These are phyloP conservation scores for Nemania sp. DNA, from an alignment of 2,329 filamentous ascomycete species.

Conservation along the genomic window DNA sequence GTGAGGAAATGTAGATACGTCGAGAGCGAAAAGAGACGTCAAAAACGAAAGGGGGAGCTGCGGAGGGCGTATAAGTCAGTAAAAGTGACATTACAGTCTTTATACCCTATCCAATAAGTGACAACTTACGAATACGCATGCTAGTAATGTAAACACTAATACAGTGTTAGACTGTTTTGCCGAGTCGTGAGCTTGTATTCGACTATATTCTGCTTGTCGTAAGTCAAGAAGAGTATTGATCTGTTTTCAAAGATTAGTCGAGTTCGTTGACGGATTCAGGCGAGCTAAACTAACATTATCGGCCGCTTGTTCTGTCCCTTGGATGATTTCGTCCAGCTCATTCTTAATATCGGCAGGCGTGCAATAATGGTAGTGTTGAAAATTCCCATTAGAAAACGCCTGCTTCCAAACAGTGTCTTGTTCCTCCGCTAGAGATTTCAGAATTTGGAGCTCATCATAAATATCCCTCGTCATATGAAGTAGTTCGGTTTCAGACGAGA, in stretches of 20 bases:
- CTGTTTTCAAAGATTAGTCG: too few species aligned
- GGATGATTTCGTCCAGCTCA: not conserved
- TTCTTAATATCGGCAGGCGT: conserved; percentile 5
- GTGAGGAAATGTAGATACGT: conserved; percentile 1
- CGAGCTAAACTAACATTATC: too few species aligned
- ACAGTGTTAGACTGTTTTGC: not conserved
- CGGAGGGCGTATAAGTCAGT: too few species aligned
- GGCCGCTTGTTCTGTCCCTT: not conserved
- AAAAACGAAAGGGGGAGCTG: conserved; percentile 9
- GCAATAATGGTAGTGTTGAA: not conserved
- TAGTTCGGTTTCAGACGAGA: conserved; percentile 5
- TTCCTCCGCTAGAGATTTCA: conserved; percentile 1
- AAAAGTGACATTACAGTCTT: too few species aligned
- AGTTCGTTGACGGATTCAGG: too few species aligned
- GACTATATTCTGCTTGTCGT: conserved; percentile 4
- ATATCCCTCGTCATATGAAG: not conserved
- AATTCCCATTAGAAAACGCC: too few species aligned
- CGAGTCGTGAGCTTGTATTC: not conserved
- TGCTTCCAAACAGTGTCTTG: not conserved
- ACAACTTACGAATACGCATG: conserved; percentile 2
- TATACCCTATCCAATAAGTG: too few species aligned
- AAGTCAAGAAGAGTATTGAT: conserved; percentile 6
- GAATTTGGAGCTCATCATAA: conserved; percentile 1
- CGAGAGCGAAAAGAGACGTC: not conserved
- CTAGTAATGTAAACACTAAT: not conserved